A percentile compares a stretch with the other conserved stretches of the same genome.
phyloP scores from a whole-genome alignment of 495 filamentous ascomycete genomes.

The Penicillium pulvis region DNA sequence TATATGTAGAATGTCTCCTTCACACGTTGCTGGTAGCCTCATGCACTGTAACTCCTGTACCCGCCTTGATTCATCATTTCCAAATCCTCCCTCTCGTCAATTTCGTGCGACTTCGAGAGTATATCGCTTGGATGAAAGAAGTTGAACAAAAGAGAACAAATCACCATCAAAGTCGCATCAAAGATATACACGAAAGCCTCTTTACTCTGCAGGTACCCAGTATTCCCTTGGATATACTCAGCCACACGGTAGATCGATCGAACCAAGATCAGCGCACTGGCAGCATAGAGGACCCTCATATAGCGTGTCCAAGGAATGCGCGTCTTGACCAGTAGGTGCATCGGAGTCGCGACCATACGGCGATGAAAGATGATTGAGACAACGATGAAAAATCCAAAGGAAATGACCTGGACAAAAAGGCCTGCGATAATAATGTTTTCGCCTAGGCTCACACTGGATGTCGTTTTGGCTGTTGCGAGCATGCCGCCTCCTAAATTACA shows the following conservation, averaged over 20 bases:
- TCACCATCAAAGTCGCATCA: conserved; percentile 20
- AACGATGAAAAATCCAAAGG: conserved; percentile 47
- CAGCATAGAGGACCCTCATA: conserved; percentile 53
- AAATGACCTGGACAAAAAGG: conserved; percentile 44
- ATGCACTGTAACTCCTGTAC: neutral
- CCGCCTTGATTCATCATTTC: conserved; percentile 12
- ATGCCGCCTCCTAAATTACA: conserved; percentile 22
- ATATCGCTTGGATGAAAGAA: conserved; percentile 15
- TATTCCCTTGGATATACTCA: conserved; percentile 60
- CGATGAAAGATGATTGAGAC: conserved; percentile 41
- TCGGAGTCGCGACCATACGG: conserved; percentile 32
- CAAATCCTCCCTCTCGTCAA: conserved; percentile 9
- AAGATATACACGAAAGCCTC: conserved; percentile 63
- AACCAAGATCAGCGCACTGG: conserved; percentile 57
- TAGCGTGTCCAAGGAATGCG: conserved; percentile 47
- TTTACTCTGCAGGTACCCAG: conserved; percentile 50
- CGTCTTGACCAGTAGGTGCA: conserved; percentile 10
- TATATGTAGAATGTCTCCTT: neutral
- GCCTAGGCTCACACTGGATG: conserved; percentile 33
- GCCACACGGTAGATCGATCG: conserved; percentile 61
- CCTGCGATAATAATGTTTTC: conserved; percentile 49
- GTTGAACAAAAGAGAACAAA: conserved; percentile 11
- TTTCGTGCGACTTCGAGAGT: neutral
- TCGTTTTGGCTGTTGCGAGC: conserved; percentile 25
- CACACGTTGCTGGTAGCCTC: neutral